Evolutionary conservation across 495 filamentous ascomycete species (phyloP), one percentile per base, ranked within the genome.

Genomic region (Astrothelium subdiscretum): DNA sequence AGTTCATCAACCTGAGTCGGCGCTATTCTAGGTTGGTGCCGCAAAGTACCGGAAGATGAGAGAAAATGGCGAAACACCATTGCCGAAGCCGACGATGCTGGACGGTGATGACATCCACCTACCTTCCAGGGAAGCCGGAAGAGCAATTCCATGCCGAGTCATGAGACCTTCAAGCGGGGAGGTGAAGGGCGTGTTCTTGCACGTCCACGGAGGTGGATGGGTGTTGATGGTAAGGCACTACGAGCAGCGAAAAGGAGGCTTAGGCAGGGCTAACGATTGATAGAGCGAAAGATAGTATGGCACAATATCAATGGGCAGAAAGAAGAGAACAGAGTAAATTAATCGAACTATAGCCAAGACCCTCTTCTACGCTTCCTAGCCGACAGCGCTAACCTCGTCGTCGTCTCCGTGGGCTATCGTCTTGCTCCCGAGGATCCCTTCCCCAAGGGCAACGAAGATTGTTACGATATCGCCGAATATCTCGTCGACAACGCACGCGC

Each of bases 371-470:
- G 75, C 51, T 70, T 68, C 63, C 65, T 75, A 59, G 81, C 80
- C 59, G 72, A 82, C 62, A 66, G 63, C 22, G 68, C 65, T 29
- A 65, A 76, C 31, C 60, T 80, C 31, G 73, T 75, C 10, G 76
- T 81, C 32, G 64, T 85, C 12, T 80, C 78, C 5, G 74, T 83
- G 22, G 83, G 81, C 18, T 85, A 85, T 70, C 73, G 83, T 52
- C 75, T 80, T n/a, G 82, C 83, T 6, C 83, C 83, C 0, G 81
- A 85, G 60, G 48, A 85, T 65, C 79, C 80, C 0, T 84, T 74
- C 63, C 83, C 83, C 0, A 74, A 73, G 18, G 75, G 71, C 0
- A 65, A 73, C 3, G 71, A 85, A 57, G 83, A 86, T 68, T 79
- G 78, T 71, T 74, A 73, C 59, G 82, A 83, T 70, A 79, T 71